Base-by-base conservation (phyloP, 202 grass and related monocot species). In the Setaria viridis region DNA sequence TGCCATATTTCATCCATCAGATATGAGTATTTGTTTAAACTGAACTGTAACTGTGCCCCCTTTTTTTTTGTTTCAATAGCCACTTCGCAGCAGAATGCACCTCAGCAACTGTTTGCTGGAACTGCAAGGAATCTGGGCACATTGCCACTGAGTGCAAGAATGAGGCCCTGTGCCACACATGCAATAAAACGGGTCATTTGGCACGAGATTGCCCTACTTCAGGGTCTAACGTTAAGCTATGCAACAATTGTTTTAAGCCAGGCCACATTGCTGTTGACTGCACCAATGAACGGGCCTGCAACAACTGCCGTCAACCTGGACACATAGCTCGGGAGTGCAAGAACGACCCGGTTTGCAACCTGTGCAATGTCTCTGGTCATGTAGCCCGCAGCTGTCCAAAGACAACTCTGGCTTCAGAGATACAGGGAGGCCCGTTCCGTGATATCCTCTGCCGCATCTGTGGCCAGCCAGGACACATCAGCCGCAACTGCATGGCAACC, bases 291-390 rank as follows among this genome's bases (percentile, higher is more conserved):
- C 91, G 78, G 16, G 93, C 93, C 67, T 99, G 96, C 88, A 99
- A 99, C 84, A 99, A 95, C 81, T 99, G 96, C 66, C 91, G 82
- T 74, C 88, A 95, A 56, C 86, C 93, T 1, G 96, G 96, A 5
- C 93, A 95, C 82, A 90, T 99, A 42, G 96, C 96, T 56, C 85
- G 91, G 29, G 90, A 95, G 59, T 99, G 96, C 93, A 91, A 86
- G 13, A 99, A 99, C 0, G 93, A 99, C 4, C 93, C 96, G 0
- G 80, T 92, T 35, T 99, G 93, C 88, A 95, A 99, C 74, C 73
- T 94, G 3, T 95, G 96, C 82, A 95, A 99, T 41, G 82, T 99
- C 53, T 92, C 93, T 34, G 96, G 96, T 4, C 96, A 99, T 85
- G 76, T 95, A 8, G 96, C 93, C 1, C 81, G 88, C 15, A 84